phyloP scores from a whole-genome alignment of 1,139 yeast genomes.

The Blastobotrys buckinghamii region DNA sequence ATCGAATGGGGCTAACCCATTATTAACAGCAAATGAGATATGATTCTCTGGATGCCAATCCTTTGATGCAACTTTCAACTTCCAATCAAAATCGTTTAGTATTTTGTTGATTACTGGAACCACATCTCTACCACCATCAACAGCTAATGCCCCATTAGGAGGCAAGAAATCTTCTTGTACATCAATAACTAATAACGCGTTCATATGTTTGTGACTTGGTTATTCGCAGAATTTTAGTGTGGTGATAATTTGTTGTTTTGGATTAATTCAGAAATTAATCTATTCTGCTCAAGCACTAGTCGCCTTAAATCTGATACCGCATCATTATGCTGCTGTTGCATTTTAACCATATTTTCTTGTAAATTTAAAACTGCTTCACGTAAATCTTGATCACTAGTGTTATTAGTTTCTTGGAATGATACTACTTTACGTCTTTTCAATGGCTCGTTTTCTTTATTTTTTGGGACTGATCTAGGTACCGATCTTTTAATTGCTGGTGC shows the following conservation, averaged over 20 bases:
- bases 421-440: conserved; percentile 14
- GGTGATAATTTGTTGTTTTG: background rate
- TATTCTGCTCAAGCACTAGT: conserved; percentile 7
- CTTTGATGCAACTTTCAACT: conserved; percentile 61
- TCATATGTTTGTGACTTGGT: conserved; percentile 1
- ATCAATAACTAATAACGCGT: conserved; percentile 4
- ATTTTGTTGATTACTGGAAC: conserved; percentile 47
- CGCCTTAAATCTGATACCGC: conserved; percentile 2
- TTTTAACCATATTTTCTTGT: conserved; percentile 6
- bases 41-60: conserved; percentile 89
- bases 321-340: conserved; percentile 7
- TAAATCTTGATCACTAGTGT: background rate
- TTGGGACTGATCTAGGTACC: conserved; percentile 2
- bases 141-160: conserved; percentile 71
- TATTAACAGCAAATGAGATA: conserved; percentile 73
- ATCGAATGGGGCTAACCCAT: conserved; percentile 49
- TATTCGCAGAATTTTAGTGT: background rate
- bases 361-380: conserved; percentile 6
- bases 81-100: conserved; percentile 46
- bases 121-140: conserved; percentile 55
- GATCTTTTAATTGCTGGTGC: background rate
- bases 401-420: conserved; percentile 5
- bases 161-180: conserved; percentile 62
- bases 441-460: conserved; percentile 4
- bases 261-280: conserved; percentile 4